Percentiles rank a stretch among this genome's conserved stretches.
Conservation (phyloP, 2,329 filamentous ascomycete genomes). For the Epicoccum sorghinum region DNA sequence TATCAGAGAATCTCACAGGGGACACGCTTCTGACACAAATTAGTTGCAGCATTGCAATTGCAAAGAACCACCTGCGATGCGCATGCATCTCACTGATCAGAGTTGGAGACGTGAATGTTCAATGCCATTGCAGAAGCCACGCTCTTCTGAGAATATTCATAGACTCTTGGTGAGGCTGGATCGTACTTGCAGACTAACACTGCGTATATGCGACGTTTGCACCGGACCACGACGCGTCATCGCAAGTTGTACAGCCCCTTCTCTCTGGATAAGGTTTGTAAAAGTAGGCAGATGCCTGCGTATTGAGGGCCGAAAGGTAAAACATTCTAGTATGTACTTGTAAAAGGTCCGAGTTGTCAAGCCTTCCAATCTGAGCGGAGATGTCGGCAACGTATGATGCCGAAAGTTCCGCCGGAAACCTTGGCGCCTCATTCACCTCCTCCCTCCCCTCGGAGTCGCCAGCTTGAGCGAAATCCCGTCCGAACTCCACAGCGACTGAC, state of each 20-base stretch:
- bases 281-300: background rate
- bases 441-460: slow-evolving; percentile 1
- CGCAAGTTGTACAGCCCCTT: background rate
- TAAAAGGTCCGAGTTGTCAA: background rate
- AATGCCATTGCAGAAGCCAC: too few relatives aligned
- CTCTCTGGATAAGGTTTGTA: background rate
- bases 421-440: slow-evolving; percentile 7
- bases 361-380: slow-evolving; percentile 1
- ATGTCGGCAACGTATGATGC: background rate
- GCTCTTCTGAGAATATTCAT: too few relatives aligned
- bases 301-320: background rate
- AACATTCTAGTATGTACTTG: background rate
- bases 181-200: too few relatives aligned
- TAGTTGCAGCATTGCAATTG: too few relatives aligned
- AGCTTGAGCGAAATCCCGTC: slow-evolving; percentile 5
- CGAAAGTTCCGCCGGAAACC: background rate
- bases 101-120: too few relatives aligned
- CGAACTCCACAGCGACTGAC: background rate
- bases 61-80: too few relatives aligned
- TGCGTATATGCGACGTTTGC: too few relatives aligned
- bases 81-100: too few relatives aligned
- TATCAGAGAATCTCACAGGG: too few relatives aligned
- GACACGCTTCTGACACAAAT: too few relatives aligned
- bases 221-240: background rate
- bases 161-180: too few relatives aligned